Evolutionary conservation across 2,329 filamentous ascomycete genomes (phyloP).

Genomic region (Sordariomycetes sp.): DNA sequence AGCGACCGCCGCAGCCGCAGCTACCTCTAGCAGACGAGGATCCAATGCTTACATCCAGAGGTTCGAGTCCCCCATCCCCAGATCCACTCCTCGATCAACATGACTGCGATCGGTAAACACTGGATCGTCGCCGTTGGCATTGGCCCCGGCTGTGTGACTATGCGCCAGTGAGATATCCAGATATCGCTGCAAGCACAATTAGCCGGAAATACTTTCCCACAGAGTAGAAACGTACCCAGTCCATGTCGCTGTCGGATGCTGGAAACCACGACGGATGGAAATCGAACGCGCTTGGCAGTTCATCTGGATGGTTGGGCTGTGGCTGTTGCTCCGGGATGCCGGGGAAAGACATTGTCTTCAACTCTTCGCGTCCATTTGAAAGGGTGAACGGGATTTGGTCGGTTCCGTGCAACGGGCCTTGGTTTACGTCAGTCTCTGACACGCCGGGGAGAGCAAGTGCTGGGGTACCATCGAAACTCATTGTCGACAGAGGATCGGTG

Average conservation of each 20-base stretch:
- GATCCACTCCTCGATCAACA: too few species aligned
- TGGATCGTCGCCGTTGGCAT: slow-evolving; percentile 8
- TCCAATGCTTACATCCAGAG: too few species aligned
- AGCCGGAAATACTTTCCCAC: neutral
- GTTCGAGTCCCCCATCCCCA: too few species aligned
- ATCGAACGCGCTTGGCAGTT: slow-evolving; percentile 9
- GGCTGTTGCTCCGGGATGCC: too few species aligned
- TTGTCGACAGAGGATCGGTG: neutral
- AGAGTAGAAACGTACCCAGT: slow-evolving; percentile 23
- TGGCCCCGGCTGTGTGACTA: slow-evolving; percentile 15
- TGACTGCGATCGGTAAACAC: neutral
- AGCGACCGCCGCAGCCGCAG: too few species aligned
- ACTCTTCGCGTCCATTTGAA: neutral
- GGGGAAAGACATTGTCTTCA: slow-evolving; percentile 11
- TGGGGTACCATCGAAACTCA: slow-evolving; percentile 2
- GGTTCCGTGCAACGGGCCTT: neutral
- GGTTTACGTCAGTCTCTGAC: too few species aligned
- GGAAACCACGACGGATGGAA: slow-evolving; percentile 27
- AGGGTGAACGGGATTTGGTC: slow-evolving; percentile 3
- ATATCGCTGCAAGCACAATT: slow-evolving; percentile 15
- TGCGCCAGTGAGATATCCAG: slow-evolving; percentile 23
- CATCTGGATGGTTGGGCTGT: too few species aligned
- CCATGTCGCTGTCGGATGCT: slow-evolving; percentile 19
- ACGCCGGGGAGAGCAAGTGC: too few species aligned
- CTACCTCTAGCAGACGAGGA: too few species aligned